Conservation (phyloP, 176 grass and related monocot genomes). For the Oryza australiensis region DNA sequence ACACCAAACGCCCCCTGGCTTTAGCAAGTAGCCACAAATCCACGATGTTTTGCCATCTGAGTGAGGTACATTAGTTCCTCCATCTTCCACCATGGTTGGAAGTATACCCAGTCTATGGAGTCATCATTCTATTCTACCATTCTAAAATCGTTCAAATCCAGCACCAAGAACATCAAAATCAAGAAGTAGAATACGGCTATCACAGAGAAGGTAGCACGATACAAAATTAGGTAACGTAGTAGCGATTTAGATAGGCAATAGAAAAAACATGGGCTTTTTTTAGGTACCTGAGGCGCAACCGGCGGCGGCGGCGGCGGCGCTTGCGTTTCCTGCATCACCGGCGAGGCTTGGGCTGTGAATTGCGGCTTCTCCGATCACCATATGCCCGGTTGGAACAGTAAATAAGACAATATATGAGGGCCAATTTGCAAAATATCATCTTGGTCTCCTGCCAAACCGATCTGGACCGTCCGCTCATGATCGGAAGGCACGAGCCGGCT, state of each 20-base stretch:
- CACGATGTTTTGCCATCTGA: slow-evolving; percentile 1
- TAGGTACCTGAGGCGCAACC: not conserved
- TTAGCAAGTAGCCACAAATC: slow-evolving; percentile 15
- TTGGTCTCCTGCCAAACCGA: not conserved
- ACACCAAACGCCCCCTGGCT: not conserved
- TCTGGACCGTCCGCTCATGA: too few species aligned
- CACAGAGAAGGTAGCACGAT: not conserved
- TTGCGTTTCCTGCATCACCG: not conserved
- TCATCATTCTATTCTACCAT: not conserved
- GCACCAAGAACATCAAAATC: not conserved
- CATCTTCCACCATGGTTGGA: slow-evolving; percentile 4
- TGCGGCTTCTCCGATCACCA: not conserved
- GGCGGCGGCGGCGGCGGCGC: not conserved
- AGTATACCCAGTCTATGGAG: not conserved
- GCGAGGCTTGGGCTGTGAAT: not conserved
- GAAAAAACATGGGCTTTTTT: not conserved
- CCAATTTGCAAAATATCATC: not conserved
- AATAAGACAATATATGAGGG: not conserved
- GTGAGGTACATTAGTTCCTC: not conserved
- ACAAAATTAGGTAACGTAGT: not conserved
- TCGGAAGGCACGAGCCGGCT: too few species aligned
- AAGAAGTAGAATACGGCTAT: not conserved
- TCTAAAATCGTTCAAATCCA: not conserved
- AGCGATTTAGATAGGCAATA: not conserved
- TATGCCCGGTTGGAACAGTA: not conserved